Base-by-base conservation (phyloP, 73 alveolate genomes). In the Paramecium tetraurelia region DNA sequence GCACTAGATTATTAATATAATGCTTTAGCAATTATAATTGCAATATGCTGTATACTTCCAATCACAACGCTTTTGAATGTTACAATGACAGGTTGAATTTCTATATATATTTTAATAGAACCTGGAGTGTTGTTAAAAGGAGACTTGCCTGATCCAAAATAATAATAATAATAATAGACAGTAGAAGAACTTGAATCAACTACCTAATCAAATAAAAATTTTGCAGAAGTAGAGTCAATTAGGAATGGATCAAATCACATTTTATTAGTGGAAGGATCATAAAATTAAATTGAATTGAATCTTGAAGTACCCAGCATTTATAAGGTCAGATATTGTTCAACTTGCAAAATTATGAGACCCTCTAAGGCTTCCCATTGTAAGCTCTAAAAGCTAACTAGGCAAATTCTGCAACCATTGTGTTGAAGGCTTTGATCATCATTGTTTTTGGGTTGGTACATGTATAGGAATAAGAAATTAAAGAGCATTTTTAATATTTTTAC, bases 331-430 rank as follows among this genome's bases (percentile, higher is more conserved):
- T 83, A 95, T 89, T 98, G 99, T 88, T 33, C 53, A 22, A 97
- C 99, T 21, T 98, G 99, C 92, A 80, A 97, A 58, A 97, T 98
- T 9, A 88, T 95, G 86, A 93, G 99, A 58, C 99, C 99, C 6
- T 99, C 99, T 8, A 94, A 94, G 57, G 95, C 99, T 29, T 98
- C 99, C 16, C 99, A 98, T 92, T 98, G 99, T 77, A 95, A 95
- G 24, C 58, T 36, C 14, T 27, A 14, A 40, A 2, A 31, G 5
- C 40, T 12, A 33, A 36, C 10, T 72, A 72, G 86, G 86, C 24
- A 72, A 72, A 50, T 46, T 44, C 16, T 98, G 99, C 92, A 97
- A 98, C 76, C 97, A 97, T 93, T 98, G 99, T 71, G 99, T 98
- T 31, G 93, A 90, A 29, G 98, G 95, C 50, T 98, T 97, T 75